Evolutionary conservation across 805 yeast species (phyloP).

Genomic region (Candida sphagnicola): DNA sequence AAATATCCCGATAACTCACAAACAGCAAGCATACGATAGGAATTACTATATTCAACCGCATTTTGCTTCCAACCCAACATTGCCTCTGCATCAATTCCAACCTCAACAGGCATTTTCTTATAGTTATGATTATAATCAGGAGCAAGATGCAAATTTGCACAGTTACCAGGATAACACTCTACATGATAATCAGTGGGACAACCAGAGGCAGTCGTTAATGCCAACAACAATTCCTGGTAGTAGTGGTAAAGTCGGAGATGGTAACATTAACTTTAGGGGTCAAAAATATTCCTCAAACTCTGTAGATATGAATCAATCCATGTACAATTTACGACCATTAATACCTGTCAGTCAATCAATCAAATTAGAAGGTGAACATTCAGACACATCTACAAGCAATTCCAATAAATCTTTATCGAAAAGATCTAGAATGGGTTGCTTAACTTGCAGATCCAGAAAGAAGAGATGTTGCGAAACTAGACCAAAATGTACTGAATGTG

Average conservation of each 20-base stretch:
- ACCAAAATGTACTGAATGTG: slow-evolving; percentile 67
- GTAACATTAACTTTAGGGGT: too few relatives aligned
- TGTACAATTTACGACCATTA: neutral
- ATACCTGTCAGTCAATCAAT: neutral
- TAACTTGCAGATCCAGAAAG: slow-evolving; percentile 74
- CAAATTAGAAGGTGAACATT: neutral
- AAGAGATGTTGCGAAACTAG: slow-evolving; percentile 72
- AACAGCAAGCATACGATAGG: neutral
- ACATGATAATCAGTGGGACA: neutral
- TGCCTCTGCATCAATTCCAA: neutral
- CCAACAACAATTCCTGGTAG: too few relatives aligned
- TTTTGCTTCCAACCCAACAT: neutral
- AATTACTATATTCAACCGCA: neutral
- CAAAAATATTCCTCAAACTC: neutral
- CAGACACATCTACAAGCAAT: neutral
- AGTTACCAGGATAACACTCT: neutral
- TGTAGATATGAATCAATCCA: too few relatives aligned
- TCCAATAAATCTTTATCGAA: slow-evolving; percentile 23
- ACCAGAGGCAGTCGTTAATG: neutral
- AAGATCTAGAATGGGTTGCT: slow-evolving; percentile 69
- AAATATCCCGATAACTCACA: neutral
- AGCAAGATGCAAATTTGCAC: neutral
- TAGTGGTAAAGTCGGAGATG: too few relatives aligned
- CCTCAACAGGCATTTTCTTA: neutral
- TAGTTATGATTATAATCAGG: neutral